These are phyloP conservation scores for Globisporangium barbulae DNA, from an alignment of 352 stramenopile genomes.

Conservation along the genomic window DNA sequence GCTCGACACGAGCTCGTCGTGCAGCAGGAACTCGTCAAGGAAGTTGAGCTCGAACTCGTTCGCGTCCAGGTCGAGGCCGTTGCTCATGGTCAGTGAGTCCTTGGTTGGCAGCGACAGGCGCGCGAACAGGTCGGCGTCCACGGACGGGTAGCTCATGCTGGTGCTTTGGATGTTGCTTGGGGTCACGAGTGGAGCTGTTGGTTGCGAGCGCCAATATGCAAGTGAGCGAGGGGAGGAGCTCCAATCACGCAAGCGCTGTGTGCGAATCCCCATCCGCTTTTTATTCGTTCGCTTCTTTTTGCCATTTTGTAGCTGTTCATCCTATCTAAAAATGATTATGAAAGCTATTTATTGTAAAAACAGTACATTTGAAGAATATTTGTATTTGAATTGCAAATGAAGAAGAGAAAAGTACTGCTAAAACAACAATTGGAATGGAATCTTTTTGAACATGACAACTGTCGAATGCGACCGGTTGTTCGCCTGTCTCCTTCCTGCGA, in stretches of 20 bases:
- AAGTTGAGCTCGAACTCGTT: constrained; percentile 39
- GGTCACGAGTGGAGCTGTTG: neutral
- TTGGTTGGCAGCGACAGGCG: neutral
- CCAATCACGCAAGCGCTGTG: too few species aligned
- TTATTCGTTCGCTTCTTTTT: neutral
- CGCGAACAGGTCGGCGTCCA: constrained; percentile 1
- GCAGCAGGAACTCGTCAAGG: constrained; percentile 46
- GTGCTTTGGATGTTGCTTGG: neutral
- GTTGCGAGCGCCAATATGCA: constrained; percentile 4
- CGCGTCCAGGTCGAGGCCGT: neutral
- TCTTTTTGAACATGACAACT: too few species aligned
- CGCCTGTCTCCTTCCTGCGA: neutral
- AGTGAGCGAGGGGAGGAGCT: neutral
- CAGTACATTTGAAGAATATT: too few species aligned
- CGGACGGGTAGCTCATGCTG: constrained; percentile 5
- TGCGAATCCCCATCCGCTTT: neutral
- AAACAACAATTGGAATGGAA: too few species aligned
- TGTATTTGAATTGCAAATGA: too few species aligned
- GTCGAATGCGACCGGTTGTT: too few species aligned
- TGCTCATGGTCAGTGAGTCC: neutral
- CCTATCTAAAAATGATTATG: too few species aligned
- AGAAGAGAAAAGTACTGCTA: too few species aligned
- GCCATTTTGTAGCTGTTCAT: too few species aligned
- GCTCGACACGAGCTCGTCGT: constrained; percentile 28
- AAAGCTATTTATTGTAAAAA: too few species aligned